Evolutionary conservation across 306 rosid genomes (phyloP), one percentile per base, ranked within the genome.

Genomic region (Oxytropis ochrocephala): DNA sequence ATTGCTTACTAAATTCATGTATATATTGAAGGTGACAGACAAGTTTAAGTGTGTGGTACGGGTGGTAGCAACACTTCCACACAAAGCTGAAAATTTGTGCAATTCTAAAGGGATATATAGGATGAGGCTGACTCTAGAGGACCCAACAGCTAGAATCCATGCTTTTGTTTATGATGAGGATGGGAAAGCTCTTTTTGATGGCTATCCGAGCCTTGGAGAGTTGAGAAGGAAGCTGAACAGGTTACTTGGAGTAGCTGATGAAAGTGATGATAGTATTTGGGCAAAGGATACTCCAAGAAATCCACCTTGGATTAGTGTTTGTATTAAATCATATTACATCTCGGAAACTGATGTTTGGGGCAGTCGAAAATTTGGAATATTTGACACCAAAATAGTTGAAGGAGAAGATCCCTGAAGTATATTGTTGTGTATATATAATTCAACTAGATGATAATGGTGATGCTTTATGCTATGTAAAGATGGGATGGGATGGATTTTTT

Each of bases 61-160:
- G 41, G 88, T 85, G 1, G 73, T 89, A 52, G 83, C 91, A 2
- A 74, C 58, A 42, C 19, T 35, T 56, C 96, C 97, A 32, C 84
- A 67, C 54, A 18, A 41, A 54, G 81, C 90, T 17, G 53, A 62
- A 73, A 76, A 75, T 24, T 33, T 84, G 2, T 3, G 49, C 60
- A 67, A 79, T 46, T 69, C 80, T 52, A 7, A 2, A 46, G 89
- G 85, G 47, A 51, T 6, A 36, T 83, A 80, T 60, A 67, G 74
- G 63, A 55, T 90, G 59, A 82, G 78, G 72, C 73, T 94, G 56
- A 85, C 86, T 17, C 55, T 94, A 27, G 97, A 90, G 79, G 97
- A 94, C 61, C 77, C 96, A 43, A 88, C 98, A 0, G 84, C 94
- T 14, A 87, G 97, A 83, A 81, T 94, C 65, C 87, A 87, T 75